A percentile compares a stretch with the other conserved stretches of the same genome.
phyloP scores from a whole-genome alignment of 129 eudicot species.

The Lonicera japonica region DNA sequence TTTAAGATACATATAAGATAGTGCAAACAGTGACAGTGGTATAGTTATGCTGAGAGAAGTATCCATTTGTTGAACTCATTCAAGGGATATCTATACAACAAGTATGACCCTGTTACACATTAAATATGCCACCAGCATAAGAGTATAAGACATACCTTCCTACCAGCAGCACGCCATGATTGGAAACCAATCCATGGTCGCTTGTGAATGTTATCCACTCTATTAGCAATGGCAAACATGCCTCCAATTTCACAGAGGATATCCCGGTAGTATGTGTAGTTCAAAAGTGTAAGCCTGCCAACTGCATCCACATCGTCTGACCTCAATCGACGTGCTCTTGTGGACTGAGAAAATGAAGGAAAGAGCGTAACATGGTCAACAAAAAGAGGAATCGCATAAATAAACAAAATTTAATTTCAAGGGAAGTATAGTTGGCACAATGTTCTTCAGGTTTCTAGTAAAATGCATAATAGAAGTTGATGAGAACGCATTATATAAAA shows the following conservation, averaged over 20 bases:
- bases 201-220: slow-evolving; percentile 78
- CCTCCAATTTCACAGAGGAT: slow-evolving; percentile 94
- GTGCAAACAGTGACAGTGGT: too few species aligned
- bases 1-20: neutral
- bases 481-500: neutral
- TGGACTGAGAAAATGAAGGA: slow-evolving; percentile 35
- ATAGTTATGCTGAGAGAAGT: too few species aligned
- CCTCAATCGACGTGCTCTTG: slow-evolving; percentile 63
- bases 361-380: neutral
- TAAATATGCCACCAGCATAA: slow-evolving; percentile 9
- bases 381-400: neutral
- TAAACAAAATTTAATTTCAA: neutral
- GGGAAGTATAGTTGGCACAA: neutral
- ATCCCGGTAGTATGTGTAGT: slow-evolving; percentile 60
- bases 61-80: too few species aligned
- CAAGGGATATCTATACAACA: too few species aligned
- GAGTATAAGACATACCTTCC: slow-evolving; percentile 45
- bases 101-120: neutral
- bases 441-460: neutral
- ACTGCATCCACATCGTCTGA: slow-evolving; percentile 98
- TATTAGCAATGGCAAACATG: slow-evolving; percentile 87
- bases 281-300: slow-evolving; percentile 69
- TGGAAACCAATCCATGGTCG: slow-evolving; percentile 98
- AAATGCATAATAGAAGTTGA: neutral
- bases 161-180: slow-evolving; percentile 95